A percentile compares a stretch with the other conserved stretches of the same genome.
Evolutionary conservation across 441 rosid species (phyloP).

Genomic region (Populus tomentosa): DNA sequence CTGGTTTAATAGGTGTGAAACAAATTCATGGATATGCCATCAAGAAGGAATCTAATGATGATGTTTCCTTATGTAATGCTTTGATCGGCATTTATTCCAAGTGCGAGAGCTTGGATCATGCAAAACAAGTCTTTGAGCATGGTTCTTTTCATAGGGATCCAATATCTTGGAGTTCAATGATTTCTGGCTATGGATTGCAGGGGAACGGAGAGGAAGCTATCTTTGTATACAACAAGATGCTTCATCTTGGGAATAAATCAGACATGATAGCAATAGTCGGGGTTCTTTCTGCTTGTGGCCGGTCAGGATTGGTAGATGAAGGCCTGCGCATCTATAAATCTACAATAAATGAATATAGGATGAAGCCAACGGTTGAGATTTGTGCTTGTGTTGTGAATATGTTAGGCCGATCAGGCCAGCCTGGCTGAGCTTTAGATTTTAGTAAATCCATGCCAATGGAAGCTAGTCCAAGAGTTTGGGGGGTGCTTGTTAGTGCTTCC

Average conservation of each 20-base stretch:
- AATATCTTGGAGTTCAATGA: conserved; percentile 66
- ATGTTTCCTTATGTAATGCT: conserved; percentile 48
- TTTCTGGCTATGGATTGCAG: conserved; percentile 62
- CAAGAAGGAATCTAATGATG: conserved; percentile 32
- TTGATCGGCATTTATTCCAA: conserved; percentile 59
- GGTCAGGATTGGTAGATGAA: conserved; percentile 48
- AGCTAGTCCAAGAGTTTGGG: conserved; percentile 69
- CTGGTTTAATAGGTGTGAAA: conserved; percentile 42
- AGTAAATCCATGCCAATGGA: conserved; percentile 48
- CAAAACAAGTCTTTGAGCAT: conserved; percentile 43
- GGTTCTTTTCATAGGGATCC: conserved; percentile 37
- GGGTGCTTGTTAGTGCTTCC: conserved; percentile 59
- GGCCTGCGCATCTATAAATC: conserved; percentile 45
- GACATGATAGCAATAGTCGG: conserved; percentile 50
- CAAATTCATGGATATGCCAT: conserved; percentile 61
- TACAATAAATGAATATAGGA: conserved; percentile 32
- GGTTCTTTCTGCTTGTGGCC: conserved; percentile 60
- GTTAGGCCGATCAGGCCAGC: conserved; percentile 56
- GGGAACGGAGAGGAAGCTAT: conserved; percentile 67
- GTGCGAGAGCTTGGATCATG: conserved; percentile 50
- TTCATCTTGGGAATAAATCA: conserved; percentile 40
- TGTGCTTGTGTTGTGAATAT: conserved; percentile 65
- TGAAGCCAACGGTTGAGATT: conserved; percentile 50
- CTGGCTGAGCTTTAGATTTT: conserved; percentile 46
- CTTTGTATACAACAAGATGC: conserved; percentile 44